Evolutionary conservation across 2,329 filamentous ascomycete genomes (phyloP).

Genomic region (Madurella mycetomatis): DNA sequence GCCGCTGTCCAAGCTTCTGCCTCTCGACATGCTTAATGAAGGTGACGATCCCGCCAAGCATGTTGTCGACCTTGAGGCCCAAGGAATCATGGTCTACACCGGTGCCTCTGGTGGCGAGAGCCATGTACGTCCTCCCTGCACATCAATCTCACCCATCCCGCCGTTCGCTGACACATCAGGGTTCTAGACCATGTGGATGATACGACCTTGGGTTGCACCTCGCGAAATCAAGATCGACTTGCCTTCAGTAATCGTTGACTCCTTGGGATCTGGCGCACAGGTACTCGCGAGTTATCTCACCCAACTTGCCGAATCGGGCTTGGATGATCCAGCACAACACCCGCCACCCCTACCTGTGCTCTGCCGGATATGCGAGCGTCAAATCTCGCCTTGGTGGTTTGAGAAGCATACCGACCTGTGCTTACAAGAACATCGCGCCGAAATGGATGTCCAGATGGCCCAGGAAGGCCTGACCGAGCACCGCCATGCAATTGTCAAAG

Average conservation of each 20-base stretch:
- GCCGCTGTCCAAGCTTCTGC: slow-evolving; percentile 60
- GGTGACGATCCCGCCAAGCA: slow-evolving; percentile 38
- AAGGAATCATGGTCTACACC: slow-evolving; percentile 98
- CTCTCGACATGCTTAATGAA: slow-evolving; percentile 39
- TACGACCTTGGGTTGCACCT: slow-evolving; percentile 82
- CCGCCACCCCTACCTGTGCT: slow-evolving; percentile 80
- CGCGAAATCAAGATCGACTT: slow-evolving; percentile 95
- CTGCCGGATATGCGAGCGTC: slow-evolving; percentile 94
- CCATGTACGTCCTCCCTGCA: slow-evolving; percentile 61
- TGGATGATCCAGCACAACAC: slow-evolving; percentile 69
- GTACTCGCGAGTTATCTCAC: slow-evolving; percentile 92
- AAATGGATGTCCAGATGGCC: slow-evolving; percentile 96
- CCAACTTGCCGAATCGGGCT: slow-evolving; percentile 75
- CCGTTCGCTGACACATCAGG: background rate
- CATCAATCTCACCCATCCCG: background rate
- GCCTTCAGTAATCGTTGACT: slow-evolving; percentile 82
- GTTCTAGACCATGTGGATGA: slow-evolving; percentile 96
- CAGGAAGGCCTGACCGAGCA: slow-evolving; percentile 92
- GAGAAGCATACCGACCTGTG: slow-evolving; percentile 98
- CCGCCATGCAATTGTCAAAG: slow-evolving; percentile 88
- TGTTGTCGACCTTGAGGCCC: slow-evolving; percentile 78
- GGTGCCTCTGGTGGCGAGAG: slow-evolving; percentile 79
- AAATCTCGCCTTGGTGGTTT: slow-evolving; percentile 99
- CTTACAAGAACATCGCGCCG: slow-evolving; percentile 89
- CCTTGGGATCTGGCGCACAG: slow-evolving; percentile 89